Base-by-base conservation (phyloP, 192 early-diverging fungal genomes). In the Coemansia sp. region DNA sequence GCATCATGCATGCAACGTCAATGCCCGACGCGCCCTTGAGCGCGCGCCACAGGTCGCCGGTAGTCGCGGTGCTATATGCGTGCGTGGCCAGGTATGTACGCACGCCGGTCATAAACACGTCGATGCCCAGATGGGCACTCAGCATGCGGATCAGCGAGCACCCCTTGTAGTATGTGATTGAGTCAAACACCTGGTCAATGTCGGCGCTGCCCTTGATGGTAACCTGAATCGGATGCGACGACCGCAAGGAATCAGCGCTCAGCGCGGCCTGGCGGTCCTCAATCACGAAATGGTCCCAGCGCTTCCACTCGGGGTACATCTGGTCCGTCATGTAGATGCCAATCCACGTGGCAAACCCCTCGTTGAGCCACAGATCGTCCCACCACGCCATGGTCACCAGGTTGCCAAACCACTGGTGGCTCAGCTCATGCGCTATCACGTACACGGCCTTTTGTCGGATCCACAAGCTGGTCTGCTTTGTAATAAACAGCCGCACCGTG, bases 341-440 rank as follows among this genome's bases (percentile, higher is more conserved):
- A 23, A 89, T 85, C 71, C 86, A 91, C 18, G 91, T 93, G 21
- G 91, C 91, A 74, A 93, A 93, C 30, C 91, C 91, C 74, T 93
- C 91, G 76, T 92, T 93, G 40, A 93, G 82, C 91, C 91, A 92
- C 32, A 91, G 60, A 43, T 91, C 87, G 71, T 82, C 62, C 81
- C 80, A 83, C 82, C 82, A 82, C 53, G 74, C 75, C 87, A 91
- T 90, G 10, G 91, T 93, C 1, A 93, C 91, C 50, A 93, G 72
- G 67, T 93, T 93, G 9, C 91, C 91, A 57, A 93, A 93, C 87
- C 88, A 89, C 76, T 90, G 88, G 65, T 91, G 91, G 38, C 88
- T 87, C 30, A 93, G 80, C 79, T 93, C 91, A 71, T 93, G 91
- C 16, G 78, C 82, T 21, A 93, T 85, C 8, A 86, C 84, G 50